Evolutionary conservation across 345 rosid species (phyloP).

Genomic region (Eucalyptus curtisii): DNA sequence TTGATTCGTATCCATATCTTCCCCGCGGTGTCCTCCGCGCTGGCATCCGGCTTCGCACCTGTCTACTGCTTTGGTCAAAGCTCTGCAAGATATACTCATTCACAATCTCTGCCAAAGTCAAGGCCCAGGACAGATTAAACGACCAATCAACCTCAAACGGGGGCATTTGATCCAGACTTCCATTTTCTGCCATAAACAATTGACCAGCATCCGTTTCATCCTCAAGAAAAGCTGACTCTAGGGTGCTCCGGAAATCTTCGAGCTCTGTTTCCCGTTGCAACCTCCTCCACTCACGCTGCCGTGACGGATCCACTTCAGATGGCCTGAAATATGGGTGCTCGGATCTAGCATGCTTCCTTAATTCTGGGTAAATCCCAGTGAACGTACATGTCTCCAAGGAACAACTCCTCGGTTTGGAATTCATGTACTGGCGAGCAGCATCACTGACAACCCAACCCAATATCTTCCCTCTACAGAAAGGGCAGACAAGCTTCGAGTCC

Average conservation of each 20-base stretch:
- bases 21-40: background rate
- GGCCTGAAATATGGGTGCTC: constrained; percentile 36
- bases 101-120: background rate
- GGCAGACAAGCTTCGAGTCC: constrained; percentile 23
- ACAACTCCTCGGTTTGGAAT: constrained; percentile 44
- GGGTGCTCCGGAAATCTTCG: constrained; percentile 15
- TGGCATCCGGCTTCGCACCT: background rate
- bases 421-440: constrained; percentile 38
- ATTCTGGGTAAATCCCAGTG: constrained; percentile 36
- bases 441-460: constrained; percentile 29
- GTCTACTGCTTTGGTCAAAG: background rate
- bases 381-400: constrained; percentile 29
- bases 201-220: background rate
- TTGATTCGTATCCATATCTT: background rate
- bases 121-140: background rate
- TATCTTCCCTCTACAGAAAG: constrained; percentile 50
- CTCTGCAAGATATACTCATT: background rate
- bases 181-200: background rate
- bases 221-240: background rate
- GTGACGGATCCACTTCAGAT: constrained; percentile 25
- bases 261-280: constrained; percentile 26
- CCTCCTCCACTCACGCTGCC: constrained; percentile 30
- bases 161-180: background rate
- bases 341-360: constrained; percentile 46
- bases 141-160: background rate